These are phyloP conservation scores for Cymodocea nodosa DNA, from an alignment of 116 monocot genomes.

Conservation along the genomic window DNA sequence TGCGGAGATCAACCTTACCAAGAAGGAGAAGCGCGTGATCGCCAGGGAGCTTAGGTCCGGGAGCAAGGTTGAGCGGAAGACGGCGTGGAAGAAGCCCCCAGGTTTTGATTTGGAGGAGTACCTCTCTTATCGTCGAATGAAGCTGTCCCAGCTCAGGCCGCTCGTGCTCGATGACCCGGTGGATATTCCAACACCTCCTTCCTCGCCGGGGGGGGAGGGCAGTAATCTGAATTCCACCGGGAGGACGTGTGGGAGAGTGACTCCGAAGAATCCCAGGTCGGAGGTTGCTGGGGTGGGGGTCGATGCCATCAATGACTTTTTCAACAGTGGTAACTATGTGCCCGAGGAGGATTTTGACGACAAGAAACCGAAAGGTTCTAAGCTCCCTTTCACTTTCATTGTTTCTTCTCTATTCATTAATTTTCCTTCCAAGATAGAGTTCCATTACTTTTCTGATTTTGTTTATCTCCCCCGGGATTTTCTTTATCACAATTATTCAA, in stretches of 20 bases:
- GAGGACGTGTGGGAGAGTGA: conserved; percentile 22
- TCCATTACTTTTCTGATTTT: too few relatives aligned
- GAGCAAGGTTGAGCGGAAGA: conserved; percentile 33
- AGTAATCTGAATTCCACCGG: not conserved
- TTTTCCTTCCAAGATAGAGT: too few relatives aligned
- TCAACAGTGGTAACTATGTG: conserved; percentile 49
- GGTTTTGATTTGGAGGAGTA: conserved; percentile 55
- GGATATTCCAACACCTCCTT: conserved; percentile 5
- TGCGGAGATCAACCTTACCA: conserved; percentile 61
- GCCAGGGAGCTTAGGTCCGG: conserved; percentile 54
- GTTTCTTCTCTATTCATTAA: not conserved
- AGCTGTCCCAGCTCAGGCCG: conserved; percentile 54
- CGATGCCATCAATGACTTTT: conserved; percentile 58
- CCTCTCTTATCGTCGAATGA: conserved; percentile 37
- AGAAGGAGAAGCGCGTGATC: conserved; percentile 90
- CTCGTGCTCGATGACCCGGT: conserved; percentile 48
- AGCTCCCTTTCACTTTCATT: not conserved
- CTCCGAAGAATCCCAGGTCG: conserved; percentile 63
- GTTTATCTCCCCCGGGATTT: too few relatives aligned
- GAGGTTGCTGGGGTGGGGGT: conserved; percentile 29
- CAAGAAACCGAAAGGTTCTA: conserved; percentile 43
- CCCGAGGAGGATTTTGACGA: conserved; percentile 39
- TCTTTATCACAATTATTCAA: too few relatives aligned
- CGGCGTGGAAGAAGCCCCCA: conserved; percentile 20
- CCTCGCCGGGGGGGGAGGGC: conserved; percentile 7